These are phyloP conservation scores for Diaporthe citri DNA, from an alignment of 2,329 filamentous ascomycete species.

Conservation along the genomic window DNA sequence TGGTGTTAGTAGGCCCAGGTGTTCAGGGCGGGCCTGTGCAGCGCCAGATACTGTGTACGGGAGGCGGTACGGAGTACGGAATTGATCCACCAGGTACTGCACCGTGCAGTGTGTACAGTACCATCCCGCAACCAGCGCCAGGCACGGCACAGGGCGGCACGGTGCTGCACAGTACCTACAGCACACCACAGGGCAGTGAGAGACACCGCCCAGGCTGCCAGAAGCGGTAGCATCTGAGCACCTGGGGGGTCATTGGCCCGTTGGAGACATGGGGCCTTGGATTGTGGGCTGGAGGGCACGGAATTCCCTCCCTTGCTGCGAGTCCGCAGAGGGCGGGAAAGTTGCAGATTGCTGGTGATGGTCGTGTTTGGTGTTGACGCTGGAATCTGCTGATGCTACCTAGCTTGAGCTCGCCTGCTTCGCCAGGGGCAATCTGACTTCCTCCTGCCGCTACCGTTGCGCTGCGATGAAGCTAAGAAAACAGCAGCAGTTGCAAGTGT, in stretches of 20 bases:
- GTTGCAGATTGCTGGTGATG: neutral
- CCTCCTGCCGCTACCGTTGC: slow-evolving; percentile 1
- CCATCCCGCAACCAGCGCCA: neutral
- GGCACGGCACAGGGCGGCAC: slow-evolving; percentile 11
- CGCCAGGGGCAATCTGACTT: neutral
- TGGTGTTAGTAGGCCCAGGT: slow-evolving; percentile 23
- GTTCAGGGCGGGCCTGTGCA: slow-evolving; percentile 12
- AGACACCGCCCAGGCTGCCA: slow-evolving; percentile 2
- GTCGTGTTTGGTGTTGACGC: neutral
- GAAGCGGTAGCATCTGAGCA: neutral
- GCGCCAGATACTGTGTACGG: slow-evolving; percentile 13
- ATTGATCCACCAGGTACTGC: neutral
- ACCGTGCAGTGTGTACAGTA: neutral
- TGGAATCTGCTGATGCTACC: neutral
- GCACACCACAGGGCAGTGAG: neutral
- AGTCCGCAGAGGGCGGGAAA: neutral
- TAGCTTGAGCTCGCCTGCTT: neutral
- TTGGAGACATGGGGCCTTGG: slow-evolving; percentile 5
- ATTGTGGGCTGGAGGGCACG: neutral
- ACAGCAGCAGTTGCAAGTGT: neutral
- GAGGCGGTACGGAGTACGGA: slow-evolving; percentile 14
- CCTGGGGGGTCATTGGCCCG: neutral
- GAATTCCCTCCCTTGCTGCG: slow-evolving; percentile 3
- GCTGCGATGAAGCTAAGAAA: slow-evolving; percentile 7
- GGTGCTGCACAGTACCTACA: neutral